Evolutionary conservation across 2,329 filamentous ascomycete species (phyloP).

Genomic region (Apiospora rasikravindrae): DNA sequence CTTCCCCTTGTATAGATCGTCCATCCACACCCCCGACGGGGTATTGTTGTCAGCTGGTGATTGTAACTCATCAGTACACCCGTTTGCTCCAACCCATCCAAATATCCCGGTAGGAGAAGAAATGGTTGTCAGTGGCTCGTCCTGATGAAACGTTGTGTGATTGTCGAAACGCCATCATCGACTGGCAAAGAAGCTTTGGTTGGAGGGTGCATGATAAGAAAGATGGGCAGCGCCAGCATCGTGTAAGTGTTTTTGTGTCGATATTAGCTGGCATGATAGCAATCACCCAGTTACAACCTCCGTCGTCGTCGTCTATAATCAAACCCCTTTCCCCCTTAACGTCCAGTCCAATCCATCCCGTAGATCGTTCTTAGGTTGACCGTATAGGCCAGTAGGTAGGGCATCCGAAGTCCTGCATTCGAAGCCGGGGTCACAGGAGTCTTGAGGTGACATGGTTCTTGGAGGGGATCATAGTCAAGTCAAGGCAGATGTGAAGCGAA

Average conservation of each 20-base stretch:
- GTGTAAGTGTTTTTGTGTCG: not conserved
- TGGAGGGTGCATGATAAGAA: not conserved
- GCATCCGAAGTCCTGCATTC: slow-evolving; percentile 16
- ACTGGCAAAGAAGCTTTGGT: slow-evolving; percentile 1
- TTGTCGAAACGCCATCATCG: slow-evolving; percentile 3
- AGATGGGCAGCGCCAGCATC: slow-evolving; percentile 6
- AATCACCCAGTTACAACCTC: not conserved
- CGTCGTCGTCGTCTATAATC: slow-evolving; percentile 7
- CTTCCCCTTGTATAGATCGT: not conserved
- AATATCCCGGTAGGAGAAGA: not conserved
- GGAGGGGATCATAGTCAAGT: not conserved
- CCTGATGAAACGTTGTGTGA: not conserved
- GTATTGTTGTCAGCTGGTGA: slow-evolving; percentile 5
- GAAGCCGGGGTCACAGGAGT: slow-evolving; percentile 8
- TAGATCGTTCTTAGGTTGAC: slow-evolving; percentile 14
- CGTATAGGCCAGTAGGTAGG: slow-evolving; percentile 5
- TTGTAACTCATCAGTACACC: not conserved
- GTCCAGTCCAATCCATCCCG: slow-evolving; percentile 15
- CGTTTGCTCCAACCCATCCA: not conserved
- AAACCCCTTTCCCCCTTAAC: not conserved
- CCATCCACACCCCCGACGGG: not conserved
- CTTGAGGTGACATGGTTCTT: slow-evolving; percentile 14
- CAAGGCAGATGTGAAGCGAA: not conserved
- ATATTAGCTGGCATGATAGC: slow-evolving; percentile 11
- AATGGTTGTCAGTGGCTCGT: not conserved